Conservation (phyloP, 2,329 filamentous ascomycete genomes). For the Aspergillus calidoustus region DNA sequence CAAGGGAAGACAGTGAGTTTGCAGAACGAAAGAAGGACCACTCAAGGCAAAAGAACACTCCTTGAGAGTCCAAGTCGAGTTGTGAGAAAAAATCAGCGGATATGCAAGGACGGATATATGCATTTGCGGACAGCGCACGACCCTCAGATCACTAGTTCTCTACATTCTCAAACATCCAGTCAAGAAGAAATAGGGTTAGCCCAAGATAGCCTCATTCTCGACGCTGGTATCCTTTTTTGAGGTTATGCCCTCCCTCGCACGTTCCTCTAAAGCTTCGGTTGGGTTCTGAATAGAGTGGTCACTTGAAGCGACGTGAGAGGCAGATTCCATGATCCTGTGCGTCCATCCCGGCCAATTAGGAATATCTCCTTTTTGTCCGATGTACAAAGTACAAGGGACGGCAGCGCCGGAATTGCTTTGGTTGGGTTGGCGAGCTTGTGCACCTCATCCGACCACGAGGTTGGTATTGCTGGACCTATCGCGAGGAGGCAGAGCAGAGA, state of each 20-base stretch:
- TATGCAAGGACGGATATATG: conserved; percentile 9
- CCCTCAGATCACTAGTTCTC: conserved; percentile 2
- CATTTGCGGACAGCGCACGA: neutral
- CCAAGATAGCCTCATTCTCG: conserved; percentile 1
- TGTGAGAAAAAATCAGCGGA: neutral
- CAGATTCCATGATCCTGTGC: neutral
- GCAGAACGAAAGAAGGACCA: conserved; percentile 4
- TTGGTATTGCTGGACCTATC: conserved; percentile 1
- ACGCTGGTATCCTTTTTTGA: neutral
- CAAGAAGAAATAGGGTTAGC: neutral
- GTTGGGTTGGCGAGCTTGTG: conserved; percentile 4
- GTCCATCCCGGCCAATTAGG: conserved; percentile 2
- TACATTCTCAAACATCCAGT: neutral
- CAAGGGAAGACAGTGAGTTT: conserved; percentile 4
- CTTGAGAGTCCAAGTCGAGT: neutral
- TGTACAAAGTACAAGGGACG: conserved; percentile 7
- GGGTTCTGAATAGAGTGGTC: neutral
- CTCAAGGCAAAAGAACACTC: neutral
- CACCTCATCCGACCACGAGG: conserved; percentile 3
- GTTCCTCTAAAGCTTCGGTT: neutral
- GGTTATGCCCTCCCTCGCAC: neutral
- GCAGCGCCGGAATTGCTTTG: conserved; percentile 1
- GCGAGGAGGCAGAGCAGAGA: neutral
- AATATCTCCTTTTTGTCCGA: conserved; percentile 1
- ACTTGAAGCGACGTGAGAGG: neutral